Evolutionary conservation across 345 rosid genomes (phyloP), one percentile per base, ranked within the genome.

Genomic region (Salix brachista): DNA sequence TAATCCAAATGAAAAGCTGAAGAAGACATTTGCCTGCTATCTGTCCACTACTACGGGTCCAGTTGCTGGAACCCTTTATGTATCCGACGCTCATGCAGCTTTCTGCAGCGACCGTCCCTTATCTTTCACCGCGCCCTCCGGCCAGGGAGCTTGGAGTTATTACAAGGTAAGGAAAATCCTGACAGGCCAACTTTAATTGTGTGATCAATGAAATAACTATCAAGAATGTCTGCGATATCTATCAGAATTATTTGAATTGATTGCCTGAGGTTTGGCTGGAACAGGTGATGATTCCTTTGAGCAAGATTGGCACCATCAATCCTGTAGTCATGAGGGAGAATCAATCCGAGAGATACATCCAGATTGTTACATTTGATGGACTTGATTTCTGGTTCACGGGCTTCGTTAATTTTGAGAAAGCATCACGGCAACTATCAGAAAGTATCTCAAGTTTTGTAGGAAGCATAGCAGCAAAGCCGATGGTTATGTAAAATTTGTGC

Each of bases 381-480:
- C 96, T 91, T 71, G 92, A 92, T n/a, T 94, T 94, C 79, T 94
- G 97, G 97, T 91, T 92, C 80, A 94, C 91, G 96, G 97, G 98
- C 28, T 90, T 91, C 69, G 95, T 94, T 64, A 91, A 80, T 77
- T 93, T 80, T 46, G 97, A 89, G 66, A 94, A 92, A 78, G 97
- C 98, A 48, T 77, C 82, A 2, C 85, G 79, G 44, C 87, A 92
- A 80, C 87, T 94, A n/a, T 9, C 68, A 25, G 66, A 75, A 6
- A 21, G 48, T 67, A 25, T 37, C 17, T 75, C 67, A 26, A 67
- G 26, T 73, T 61, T 18, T 13, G 50, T 4, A 44, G 17, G 50
- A 44, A 44, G 17, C 58, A 73, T 34, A 48, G 36, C 23, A 23
- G 16, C 52, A 21, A 65, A 16, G 32, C 64, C 39, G 2, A 62